phyloP scores from a whole-genome alignment of 2,329 filamentous ascomycete species.

The Paecilomyces fulvus region DNA sequence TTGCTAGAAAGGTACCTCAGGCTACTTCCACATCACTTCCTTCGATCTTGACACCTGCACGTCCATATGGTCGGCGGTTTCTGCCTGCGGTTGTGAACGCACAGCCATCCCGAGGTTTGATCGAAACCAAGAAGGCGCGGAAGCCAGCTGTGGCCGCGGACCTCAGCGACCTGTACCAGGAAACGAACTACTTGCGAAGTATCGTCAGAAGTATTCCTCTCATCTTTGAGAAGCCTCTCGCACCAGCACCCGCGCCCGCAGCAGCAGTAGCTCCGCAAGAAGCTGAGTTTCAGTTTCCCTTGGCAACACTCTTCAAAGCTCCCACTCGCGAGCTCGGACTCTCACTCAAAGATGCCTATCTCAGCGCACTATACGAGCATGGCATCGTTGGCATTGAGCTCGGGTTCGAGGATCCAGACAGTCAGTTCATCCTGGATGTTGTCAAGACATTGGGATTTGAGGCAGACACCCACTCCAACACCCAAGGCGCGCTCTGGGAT shows the following conservation, averaged over 20 bases:
- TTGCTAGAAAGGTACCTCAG: constrained; percentile 2
- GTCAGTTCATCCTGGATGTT: constrained; percentile 5
- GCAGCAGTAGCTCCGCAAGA: neutral
- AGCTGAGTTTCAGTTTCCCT: constrained; percentile 3
- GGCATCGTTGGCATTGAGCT: constrained; percentile 5
- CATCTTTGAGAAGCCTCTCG: neutral
- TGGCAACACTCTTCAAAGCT: constrained; percentile 5
- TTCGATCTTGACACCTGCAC: neutral
- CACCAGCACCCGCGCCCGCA: neutral
- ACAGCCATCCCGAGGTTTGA: neutral
- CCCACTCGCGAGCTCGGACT: constrained; percentile 3
- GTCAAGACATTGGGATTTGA: constrained; percentile 2
- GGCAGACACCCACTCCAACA: constrained; percentile 5
- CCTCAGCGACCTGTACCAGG: neutral
- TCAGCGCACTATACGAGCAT: constrained; percentile 1
- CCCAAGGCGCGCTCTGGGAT: constrained; percentile 6
- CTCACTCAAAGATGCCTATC: constrained; percentile 2
- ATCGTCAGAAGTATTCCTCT: neutral
- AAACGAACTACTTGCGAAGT: neutral
- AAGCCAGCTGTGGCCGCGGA: neutral
- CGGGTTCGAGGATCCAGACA: constrained; percentile 1
- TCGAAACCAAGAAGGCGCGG: neutral
- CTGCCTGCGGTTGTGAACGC: neutral
- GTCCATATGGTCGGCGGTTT: neutral
- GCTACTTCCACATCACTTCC: constrained; percentile 9